Base-by-base conservation (phyloP, 441 rosid genomes). In the Erodium trifolium region DNA sequence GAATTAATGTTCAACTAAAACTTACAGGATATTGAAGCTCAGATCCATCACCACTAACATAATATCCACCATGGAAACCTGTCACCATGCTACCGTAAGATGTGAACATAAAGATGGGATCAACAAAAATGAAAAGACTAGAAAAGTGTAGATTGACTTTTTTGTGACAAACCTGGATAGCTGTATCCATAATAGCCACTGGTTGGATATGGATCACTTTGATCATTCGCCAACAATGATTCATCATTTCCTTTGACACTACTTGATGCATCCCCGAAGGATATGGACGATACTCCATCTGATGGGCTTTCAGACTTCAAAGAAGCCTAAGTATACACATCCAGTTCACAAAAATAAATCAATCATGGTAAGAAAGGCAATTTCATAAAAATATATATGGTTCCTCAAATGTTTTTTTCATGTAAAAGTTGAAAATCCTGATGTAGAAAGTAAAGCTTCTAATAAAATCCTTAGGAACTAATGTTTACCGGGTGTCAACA, bases 1-100 rank as follows among this genome's bases (percentile, higher is more conserved):
- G 34, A 31, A 39, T 9, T 43, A 47, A 12, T 47, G 14, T 47
- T 3, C 14, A 13, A 47, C 53, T 47, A 39, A 17, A 12, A 18
- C 75, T 79, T 80, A 84, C 88, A 60, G 86, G 85, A 37, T 80
- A 83, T 8, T 70, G 86, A 78, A 67, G 68, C 14, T 79, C 85
- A 19, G 74, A 68, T 12, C 81, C 82, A 76, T 82, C 80, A 16
- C 79, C 71, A 23, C 68, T 60, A 19, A 43, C 65, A 64, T 78
- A 80, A 73, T 77, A 80, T 67, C 80, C 71, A 71, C 78, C 81
- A 71, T 77, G 74, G 75, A 53, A 75, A 59, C 83, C 84, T 81
- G 70, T 29, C 13, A 72, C 70, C 35, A 67, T 3, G 34, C 70
- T 64, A 70, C 23, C 17, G 41, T 60, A 29, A 76, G 64, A 71